Conservation (phyloP, 1,284 basidiomycete genomes). For the Porogramme epimiltina region DNA sequence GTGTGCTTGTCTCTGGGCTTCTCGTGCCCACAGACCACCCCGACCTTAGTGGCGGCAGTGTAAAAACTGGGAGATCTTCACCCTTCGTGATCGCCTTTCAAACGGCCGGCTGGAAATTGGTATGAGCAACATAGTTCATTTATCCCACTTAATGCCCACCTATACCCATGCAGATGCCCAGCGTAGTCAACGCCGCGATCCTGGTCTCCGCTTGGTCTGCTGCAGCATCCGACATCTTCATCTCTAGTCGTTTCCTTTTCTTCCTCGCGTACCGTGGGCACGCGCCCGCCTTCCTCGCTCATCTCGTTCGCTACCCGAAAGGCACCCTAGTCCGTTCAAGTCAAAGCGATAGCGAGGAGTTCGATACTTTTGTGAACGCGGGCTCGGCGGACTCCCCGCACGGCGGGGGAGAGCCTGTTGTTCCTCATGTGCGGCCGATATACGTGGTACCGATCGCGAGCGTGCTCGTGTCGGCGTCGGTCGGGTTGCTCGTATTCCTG, state of each 20-base stretch:
- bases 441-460: conserved; percentile 30
- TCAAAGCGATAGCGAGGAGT: conserved; percentile 3
- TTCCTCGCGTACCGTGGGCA: conserved; percentile 45
- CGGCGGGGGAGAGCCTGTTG: neutral
- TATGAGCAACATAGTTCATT: conserved; percentile 6
- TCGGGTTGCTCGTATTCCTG: conserved; percentile 28
- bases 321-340: neutral
- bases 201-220: conserved; percentile 55
- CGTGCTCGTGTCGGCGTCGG: conserved; percentile 27
- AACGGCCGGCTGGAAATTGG: conserved; percentile 42
- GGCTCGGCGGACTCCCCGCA: no score
- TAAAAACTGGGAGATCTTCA: conserved; percentile 41
- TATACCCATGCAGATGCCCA: conserved; percentile 44
- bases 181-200: conserved; percentile 41
- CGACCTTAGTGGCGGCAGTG: conserved; percentile 35
- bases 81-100: conserved; percentile 52
- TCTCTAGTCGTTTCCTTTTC: conserved; percentile 52
- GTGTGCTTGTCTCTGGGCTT: conserved; percentile 49
- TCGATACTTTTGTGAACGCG: no score
- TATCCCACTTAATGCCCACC: neutral
- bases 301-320: conserved; percentile 24
- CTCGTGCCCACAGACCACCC: conserved; percentile 47
- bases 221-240: conserved; percentile 55
- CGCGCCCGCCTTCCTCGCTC: conserved; percentile 40
- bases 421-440: neutral